Percentiles rank a stretch among this genome's conserved stretches.
Evolutionary conservation across 352 stramenopile genomes (phyloP).

Genomic region (Globisporangium paddicum): DNA sequence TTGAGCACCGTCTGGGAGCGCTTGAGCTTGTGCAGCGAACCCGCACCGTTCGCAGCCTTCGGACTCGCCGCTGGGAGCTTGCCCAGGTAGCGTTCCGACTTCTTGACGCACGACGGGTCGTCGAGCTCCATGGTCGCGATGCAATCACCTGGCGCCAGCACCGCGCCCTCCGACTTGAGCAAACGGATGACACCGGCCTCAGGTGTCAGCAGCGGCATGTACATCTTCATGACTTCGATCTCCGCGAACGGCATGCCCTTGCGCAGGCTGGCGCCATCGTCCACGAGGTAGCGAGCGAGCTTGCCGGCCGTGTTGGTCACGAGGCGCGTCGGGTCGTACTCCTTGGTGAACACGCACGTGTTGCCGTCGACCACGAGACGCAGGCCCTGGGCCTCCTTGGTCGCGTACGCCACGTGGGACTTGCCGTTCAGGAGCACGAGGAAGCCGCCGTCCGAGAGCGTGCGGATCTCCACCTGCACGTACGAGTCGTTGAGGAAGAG

Average conservation of each 20-base stretch:
- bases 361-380: conserved; percentile 93
- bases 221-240: conserved; percentile 99
- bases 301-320: conserved; percentile 98
- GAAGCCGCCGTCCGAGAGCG: conserved; percentile 97
- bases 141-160: conserved; percentile 94
- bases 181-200: conserved; percentile 95
- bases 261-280: conserved; percentile 90
- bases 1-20: conserved; percentile 83
- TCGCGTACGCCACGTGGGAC: conserved; percentile 96
- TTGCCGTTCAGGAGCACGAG: conserved; percentile 96
- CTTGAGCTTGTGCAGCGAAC: conserved; percentile 65
- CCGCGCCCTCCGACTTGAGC: conserved; percentile 94
- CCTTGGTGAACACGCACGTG: conserved; percentile 98
- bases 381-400: conserved; percentile 86
- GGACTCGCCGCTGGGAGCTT: conserved; percentile 40
- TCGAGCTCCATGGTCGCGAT: conserved; percentile 97
- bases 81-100: conserved; percentile 90
- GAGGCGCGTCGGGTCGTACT: conserved; percentile 98
- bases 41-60: conserved; percentile 30
- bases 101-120: conserved; percentile 96
- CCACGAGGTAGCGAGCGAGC: conserved; percentile 98
- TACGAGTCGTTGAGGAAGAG: conserved; percentile 88
- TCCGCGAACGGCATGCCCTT: conserved; percentile 85
- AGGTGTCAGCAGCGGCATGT: conserved; percentile 98
- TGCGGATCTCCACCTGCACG: conserved; percentile 93